These are phyloP conservation scores for Ogataea siamensis DNA, from an alignment of 805 yeast genomes.

Conservation along the genomic window DNA sequence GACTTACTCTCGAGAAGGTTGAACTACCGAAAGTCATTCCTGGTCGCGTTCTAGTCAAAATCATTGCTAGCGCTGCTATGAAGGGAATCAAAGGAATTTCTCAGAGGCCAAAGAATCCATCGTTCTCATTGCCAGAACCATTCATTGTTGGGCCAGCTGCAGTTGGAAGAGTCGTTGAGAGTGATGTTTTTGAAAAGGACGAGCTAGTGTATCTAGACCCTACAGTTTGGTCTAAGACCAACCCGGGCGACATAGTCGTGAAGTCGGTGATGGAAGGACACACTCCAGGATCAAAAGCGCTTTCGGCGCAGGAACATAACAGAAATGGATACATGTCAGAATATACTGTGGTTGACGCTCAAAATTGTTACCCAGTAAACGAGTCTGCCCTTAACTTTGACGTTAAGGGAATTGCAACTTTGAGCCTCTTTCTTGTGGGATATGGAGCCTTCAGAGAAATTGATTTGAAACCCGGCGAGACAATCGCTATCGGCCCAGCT, in stretches of 20 bases:
- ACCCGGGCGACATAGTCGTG: background rate
- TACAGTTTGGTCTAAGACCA: constrained; percentile 3
- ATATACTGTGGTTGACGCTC: constrained; percentile 3
- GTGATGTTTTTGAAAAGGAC: constrained; percentile 2
- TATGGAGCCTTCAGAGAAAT: constrained; percentile 7
- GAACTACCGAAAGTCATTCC: constrained; percentile 2
- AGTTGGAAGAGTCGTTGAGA: constrained; percentile 7
- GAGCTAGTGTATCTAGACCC: constrained; percentile 9
- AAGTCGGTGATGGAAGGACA: constrained; percentile 5
- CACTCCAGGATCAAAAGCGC: constrained; percentile 1
- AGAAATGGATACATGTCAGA: constrained; percentile 10
- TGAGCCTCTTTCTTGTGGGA: constrained; percentile 3
- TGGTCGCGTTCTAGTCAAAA: constrained; percentile 9
- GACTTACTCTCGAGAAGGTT: background rate
- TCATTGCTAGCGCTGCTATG: background rate
- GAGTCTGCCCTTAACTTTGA: constrained; percentile 1
- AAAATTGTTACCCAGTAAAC: constrained; percentile 3
- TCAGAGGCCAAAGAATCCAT: constrained; percentile 3
- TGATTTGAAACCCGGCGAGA: constrained; percentile 10
- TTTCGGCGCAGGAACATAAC: constrained; percentile 2
- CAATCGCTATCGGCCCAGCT: constrained; percentile 10
- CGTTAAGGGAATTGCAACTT: background rate
- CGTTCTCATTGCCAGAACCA: constrained; percentile 8
- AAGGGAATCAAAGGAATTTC: background rate
- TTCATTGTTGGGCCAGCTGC: constrained; percentile 9